Percentiles rank a stretch among this genome's conserved stretches.
These are phyloP conservation scores for Phoma sp. DNA, from an alignment of 2,329 filamentous ascomycete genomes.

Conservation along the genomic window DNA sequence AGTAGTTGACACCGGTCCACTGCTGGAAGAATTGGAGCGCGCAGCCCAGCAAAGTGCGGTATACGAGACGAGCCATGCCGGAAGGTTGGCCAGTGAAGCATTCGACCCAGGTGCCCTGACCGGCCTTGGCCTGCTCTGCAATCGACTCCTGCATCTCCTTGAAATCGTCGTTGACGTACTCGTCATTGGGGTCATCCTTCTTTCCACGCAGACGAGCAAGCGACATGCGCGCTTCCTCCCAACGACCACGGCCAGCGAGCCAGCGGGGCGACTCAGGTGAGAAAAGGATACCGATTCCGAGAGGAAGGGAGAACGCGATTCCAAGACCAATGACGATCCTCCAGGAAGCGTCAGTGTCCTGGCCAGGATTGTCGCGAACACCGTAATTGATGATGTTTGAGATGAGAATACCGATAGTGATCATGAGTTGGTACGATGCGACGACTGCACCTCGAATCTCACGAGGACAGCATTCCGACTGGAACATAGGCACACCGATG, in stretches of 20 bases:
- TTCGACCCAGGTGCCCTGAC: slow-evolving; percentile 40
- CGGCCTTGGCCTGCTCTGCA: slow-evolving; percentile 36
- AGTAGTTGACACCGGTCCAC: slow-evolving; percentile 51
- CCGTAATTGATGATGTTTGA: slow-evolving; percentile 49
- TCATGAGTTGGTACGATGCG: slow-evolving; percentile 56
- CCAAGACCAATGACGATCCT: slow-evolving; percentile 45
- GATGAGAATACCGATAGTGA: slow-evolving; percentile 53
- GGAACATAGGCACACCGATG: slow-evolving; percentile 71
- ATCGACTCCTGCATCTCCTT: slow-evolving; percentile 50
- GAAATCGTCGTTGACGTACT: slow-evolving; percentile 61
- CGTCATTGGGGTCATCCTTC: slow-evolving; percentile 56
- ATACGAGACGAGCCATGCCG: slow-evolving; percentile 50
- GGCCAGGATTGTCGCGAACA: slow-evolving; percentile 48
- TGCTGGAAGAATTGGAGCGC: slow-evolving; percentile 44
- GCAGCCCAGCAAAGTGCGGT: slow-evolving; percentile 41
- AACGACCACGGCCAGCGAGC: slow-evolving; percentile 58
- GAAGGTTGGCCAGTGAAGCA: slow-evolving; percentile 45
- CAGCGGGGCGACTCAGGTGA: slow-evolving; percentile 46
- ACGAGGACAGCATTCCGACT: slow-evolving; percentile 68
- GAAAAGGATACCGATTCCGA: slow-evolving; percentile 42
- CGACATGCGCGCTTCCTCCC: slow-evolving; percentile 59
- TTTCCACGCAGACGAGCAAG: slow-evolving; percentile 62
- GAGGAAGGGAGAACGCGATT: slow-evolving; percentile 41
- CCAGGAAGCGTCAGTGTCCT: slow-evolving; percentile 49
- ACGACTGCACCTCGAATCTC: slow-evolving; percentile 71